A percentile compares a stretch with the other conserved stretches of the same genome.
These are phyloP conservation scores for Pulveroboletus sp. DNA, from an alignment of 768 basidiomycete genomes.

Conservation along the genomic window DNA sequence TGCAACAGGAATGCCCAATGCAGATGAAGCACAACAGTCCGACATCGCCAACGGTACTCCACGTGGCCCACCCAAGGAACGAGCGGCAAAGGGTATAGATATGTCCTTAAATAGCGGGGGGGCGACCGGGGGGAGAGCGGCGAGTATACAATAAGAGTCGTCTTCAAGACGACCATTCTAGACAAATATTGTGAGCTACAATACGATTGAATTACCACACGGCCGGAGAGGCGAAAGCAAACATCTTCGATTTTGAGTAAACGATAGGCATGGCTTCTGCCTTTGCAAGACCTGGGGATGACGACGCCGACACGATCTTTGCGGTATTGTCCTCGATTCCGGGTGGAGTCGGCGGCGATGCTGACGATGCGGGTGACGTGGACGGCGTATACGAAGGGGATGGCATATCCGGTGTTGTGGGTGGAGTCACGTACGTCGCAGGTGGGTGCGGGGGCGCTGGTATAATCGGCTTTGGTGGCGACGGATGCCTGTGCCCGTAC, in stretches of 20 bases:
- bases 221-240: constrained; percentile 57
- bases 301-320: constrained; percentile 42
- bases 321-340: constrained; percentile 49
- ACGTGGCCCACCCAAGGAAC: constrained; percentile 24
- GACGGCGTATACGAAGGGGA: constrained; percentile 48
- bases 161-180: constrained; percentile 32
- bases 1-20: constrained; percentile 29
- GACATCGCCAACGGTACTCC: constrained; percentile 18
- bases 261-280: constrained; percentile 22
- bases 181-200: constrained; percentile 21
- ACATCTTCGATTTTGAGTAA: constrained; percentile 55
- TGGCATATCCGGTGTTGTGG: constrained; percentile 50
- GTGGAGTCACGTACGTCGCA: constrained; percentile 25
- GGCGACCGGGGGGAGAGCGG: constrained; percentile 13
- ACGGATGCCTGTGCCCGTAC: constrained; percentile 29
- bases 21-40: constrained; percentile 28
- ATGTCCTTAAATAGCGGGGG: constrained; percentile 30
- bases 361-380: constrained; percentile 58
- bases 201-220: constrained; percentile 46
- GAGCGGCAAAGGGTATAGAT: constrained; percentile 30
- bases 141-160: constrained; percentile 22
- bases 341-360: constrained; percentile 56
- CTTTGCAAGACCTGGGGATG: constrained; percentile 31
- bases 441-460: constrained; percentile 14
- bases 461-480: constrained; percentile 29